Evolutionary conservation across 805 yeast species (phyloP).

Genomic region (Candida takata): DNA sequence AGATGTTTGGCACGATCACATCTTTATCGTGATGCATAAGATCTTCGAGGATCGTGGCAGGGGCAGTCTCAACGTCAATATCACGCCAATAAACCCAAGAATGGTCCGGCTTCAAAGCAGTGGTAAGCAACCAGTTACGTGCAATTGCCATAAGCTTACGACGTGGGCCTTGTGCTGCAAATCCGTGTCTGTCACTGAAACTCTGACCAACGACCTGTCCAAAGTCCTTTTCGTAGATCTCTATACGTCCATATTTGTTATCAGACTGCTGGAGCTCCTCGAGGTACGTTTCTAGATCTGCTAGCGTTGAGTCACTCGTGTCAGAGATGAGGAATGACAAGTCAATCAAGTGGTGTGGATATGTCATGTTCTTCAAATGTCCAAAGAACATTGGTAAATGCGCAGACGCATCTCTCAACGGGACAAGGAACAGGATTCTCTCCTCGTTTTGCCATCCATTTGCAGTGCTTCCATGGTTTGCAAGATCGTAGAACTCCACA

Average conservation of each 20-base stretch:
- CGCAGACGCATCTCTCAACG: constrained; percentile 85
- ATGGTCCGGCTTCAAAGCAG: constrained; percentile 85
- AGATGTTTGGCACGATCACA: constrained; percentile 90
- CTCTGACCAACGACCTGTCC: constrained; percentile 93
- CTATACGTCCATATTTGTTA: constrained; percentile 73
- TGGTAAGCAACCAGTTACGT: constrained; percentile 86
- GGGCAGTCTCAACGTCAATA: constrained; percentile 91
- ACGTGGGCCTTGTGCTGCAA: constrained; percentile 93
- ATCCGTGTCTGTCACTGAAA: constrained; percentile 89
- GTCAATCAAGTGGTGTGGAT: constrained; percentile 83
- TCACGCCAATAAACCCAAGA: constrained; percentile 98
- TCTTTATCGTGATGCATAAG: constrained; percentile 87
- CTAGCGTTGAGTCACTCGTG: constrained; percentile 83
- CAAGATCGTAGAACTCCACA: constrained; percentile 70
- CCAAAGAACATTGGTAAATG: constrained; percentile 86
- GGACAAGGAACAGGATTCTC: constrained; percentile 78
- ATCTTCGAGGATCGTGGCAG: constrained; percentile 80
- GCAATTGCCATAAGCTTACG: constrained; percentile 94
- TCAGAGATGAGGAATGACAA: constrained; percentile 83
- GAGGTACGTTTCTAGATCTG: constrained; percentile 50
- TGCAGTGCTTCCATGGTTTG: constrained; percentile 53
- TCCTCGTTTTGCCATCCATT: constrained; percentile 79
- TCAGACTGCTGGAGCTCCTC: constrained; percentile 60
- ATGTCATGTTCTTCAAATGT: constrained; percentile 72
- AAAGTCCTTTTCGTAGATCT: constrained; percentile 85